Evolutionary conservation across 2,329 filamentous ascomycete genomes (phyloP), one percentile per base, ranked within the genome.

Genomic region (Ceratocystis eucalypticola): DNA sequence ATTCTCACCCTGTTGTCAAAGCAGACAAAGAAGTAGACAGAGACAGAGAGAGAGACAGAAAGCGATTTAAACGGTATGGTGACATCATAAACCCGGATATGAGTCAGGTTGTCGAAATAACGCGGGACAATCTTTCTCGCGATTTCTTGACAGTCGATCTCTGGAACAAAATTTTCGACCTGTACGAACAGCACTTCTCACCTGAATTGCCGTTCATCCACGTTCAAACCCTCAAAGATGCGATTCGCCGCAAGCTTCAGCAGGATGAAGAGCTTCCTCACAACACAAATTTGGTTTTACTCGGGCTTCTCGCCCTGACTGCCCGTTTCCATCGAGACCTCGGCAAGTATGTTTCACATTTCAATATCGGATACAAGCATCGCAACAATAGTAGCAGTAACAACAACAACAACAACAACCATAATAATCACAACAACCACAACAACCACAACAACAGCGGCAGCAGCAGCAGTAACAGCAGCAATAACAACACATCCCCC

Each of bases 141-240:
- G 78, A 79, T 0, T 79, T 87, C 64, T 76, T 91, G 30, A 88
- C 84, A 1, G 78, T 82, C 41, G 78, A 84, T 62, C 74, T 89
- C 3, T 91, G 87, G 87, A 81, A 81, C 50, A 83, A 88, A 71
- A 75, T 90, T 46, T 87, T 88, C 70, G 83, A 84, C 70, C 83
- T 89, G 33, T 90, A 87, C 73, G 84, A 86, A 70, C 78, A 85
- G 53, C 86, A 91, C 72, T 90, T 87, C 72, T 84, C 85, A 0
- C 85, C 87, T 0, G 87, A 90, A 72, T 79, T 91, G 48, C 84
- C 87, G 0, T 91, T 91, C 71, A 73, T 91, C 6, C 87, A 90
- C 72, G 77, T 86, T 4, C 81, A 84, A 1, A 87, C 82, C 0
- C 83, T 89, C 69, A 81, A 80, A 70, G 50, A 30, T 2, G 61